Evolutionary conservation across 192 early-diverging fungal species (phyloP).

Genomic region (Entomortierella parvispora): DNA sequence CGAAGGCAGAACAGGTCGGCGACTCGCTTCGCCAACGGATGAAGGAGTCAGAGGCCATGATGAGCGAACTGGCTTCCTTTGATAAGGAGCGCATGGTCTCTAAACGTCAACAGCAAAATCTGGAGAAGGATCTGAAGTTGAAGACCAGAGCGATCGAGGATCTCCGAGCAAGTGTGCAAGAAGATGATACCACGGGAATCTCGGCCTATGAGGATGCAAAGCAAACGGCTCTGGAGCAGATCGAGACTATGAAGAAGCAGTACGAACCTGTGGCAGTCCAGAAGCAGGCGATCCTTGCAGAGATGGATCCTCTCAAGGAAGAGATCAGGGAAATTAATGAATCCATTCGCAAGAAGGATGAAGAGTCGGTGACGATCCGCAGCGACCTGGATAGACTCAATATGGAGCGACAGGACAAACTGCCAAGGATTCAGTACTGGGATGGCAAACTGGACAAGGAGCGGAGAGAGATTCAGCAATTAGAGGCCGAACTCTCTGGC

Average conservation of each 20-base stretch:
- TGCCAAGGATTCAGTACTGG: conserved; percentile 57
- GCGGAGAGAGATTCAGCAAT: conserved; percentile 27
- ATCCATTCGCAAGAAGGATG: conserved; percentile 14
- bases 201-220: conserved; percentile 64
- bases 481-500: conserved; percentile 36
- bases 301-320: conserved; percentile 52
- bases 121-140: conserved; percentile 23
- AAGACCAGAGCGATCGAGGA: conserved; percentile 15
- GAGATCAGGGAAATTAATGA: conserved; percentile 53
- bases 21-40: conserved; percentile 50
- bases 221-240: conserved; percentile 56
- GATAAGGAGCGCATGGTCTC: conserved; percentile 2
- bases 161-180: conserved; percentile 32
- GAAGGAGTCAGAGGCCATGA: conserved; percentile 8
- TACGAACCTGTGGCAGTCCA: conserved; percentile 63
- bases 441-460: conserved; percentile 56
- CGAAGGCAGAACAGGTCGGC: conserved; percentile 28
- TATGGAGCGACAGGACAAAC: conserved; percentile 2
- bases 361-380: conserved; percentile 6
- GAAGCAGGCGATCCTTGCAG: conserved; percentile 32
- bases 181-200: conserved; percentile 72
- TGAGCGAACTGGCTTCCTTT: background rate
- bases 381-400: conserved; percentile 27
- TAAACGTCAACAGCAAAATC: conserved; percentile 2
- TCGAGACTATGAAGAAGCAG: conserved; percentile 68